These are phyloP conservation scores for Mucor plumbeus DNA, from an alignment of 371 early-diverging fungal species.

Conservation along the genomic window DNA sequence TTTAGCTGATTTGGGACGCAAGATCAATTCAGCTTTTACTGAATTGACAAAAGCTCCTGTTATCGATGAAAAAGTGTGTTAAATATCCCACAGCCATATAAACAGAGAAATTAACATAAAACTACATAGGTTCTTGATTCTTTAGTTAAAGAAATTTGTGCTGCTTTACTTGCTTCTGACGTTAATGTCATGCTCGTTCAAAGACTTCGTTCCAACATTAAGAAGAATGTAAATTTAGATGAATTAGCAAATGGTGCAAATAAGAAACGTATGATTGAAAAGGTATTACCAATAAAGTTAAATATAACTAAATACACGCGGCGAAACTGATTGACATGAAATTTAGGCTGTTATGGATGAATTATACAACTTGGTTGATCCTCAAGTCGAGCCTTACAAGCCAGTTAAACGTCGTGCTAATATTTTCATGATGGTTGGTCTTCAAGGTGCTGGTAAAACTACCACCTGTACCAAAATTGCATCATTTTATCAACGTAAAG, in stretches of 20 bases:
- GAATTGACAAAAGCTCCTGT: conserved; percentile 83
- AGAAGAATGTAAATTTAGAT: conserved; percentile 80
- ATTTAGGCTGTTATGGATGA: conserved; percentile 93
- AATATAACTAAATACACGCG: not conserved
- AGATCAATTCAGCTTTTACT: conserved; percentile 85
- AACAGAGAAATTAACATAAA: not conserved
- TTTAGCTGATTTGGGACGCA: conserved; percentile 90
- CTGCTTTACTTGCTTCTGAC: conserved; percentile 92
- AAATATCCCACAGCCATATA: too few relatives aligned
- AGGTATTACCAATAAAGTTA: conserved; percentile 50
- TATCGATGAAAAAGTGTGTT: conserved; percentile 85
- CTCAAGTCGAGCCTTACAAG: conserved; percentile 87
- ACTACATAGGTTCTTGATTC: conserved; percentile 75
- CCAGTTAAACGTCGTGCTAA: conserved; percentile 88
- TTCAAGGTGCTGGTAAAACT: conserved; percentile 99
- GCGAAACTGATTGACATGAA: too few relatives aligned
- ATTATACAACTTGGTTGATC: conserved; percentile 93
- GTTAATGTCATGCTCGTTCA: conserved; percentile 94
- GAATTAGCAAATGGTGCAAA: conserved; percentile 81
- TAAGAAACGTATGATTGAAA: conserved; percentile 89
- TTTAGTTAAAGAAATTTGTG: conserved; percentile 87
- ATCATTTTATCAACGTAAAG: conserved; percentile 95
- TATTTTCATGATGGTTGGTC: conserved; percentile 99
- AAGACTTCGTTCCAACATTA: conserved; percentile 87
- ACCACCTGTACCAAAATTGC: conserved; percentile 99